These are phyloP conservation scores for Naematelia encephala DNA, from an alignment of 768 basidiomycete genomes.

Conservation along the genomic window DNA sequence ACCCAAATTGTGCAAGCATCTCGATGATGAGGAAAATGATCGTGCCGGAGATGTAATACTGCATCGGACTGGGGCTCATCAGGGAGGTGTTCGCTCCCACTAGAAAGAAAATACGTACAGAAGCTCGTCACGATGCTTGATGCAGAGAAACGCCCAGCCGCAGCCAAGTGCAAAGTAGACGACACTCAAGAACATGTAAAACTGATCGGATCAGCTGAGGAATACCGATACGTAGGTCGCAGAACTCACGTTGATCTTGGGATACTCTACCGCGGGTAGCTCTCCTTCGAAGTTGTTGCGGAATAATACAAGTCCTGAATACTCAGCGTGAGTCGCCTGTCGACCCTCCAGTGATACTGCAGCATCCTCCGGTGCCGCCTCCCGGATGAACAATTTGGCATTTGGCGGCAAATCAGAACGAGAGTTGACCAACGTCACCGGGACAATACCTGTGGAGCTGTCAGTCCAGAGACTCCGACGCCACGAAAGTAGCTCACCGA, in stretches of 20 bases:
- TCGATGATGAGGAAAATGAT: constrained; percentile 84
- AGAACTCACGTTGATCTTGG: constrained; percentile 80
- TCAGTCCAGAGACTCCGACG: not conserved
- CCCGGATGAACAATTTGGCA: not conserved
- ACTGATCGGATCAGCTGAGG: constrained; percentile 55
- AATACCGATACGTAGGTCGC: not conserved
- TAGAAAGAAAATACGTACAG: constrained; percentile 60
- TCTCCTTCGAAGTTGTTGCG: constrained; percentile 82
- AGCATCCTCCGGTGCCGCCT: not conserved
- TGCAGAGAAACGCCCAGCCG: constrained; percentile 81
- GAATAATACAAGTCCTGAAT: constrained; percentile 76
- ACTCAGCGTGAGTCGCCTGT: constrained; percentile 70
- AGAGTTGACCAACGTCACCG: constrained; percentile 69
- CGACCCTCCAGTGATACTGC: constrained; percentile 8
- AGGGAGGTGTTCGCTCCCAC: not conserved
- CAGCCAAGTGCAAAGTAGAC: constrained; percentile 67
- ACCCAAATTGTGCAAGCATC: constrained; percentile 88
- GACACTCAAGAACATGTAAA: constrained; percentile 80
- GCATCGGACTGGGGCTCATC: constrained; percentile 26
- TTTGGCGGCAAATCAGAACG: constrained; percentile 44
- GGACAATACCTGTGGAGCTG: constrained; percentile 68
- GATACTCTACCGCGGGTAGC: constrained; percentile 89
- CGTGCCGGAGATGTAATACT: constrained; percentile 90
- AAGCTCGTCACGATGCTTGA: constrained; percentile 72
- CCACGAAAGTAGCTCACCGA: constrained; percentile 60